Evolutionary conservation across 2,329 filamentous ascomycete genomes (phyloP).

Genomic region (Biscogniauxia mediterranea): DNA sequence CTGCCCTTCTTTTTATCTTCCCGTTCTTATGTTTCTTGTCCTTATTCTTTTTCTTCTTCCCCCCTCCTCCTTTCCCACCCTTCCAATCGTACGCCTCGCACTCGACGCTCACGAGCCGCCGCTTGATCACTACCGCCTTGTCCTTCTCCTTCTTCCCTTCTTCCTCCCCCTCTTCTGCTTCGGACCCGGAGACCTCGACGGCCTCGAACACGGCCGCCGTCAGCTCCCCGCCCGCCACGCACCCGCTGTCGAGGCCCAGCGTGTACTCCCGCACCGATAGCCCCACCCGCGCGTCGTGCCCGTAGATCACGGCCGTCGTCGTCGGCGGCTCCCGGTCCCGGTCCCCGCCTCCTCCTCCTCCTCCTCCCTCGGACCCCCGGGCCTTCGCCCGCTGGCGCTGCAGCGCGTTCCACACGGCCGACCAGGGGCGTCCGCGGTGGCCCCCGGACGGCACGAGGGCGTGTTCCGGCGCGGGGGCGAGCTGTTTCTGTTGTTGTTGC

Average conservation of each 20-base stretch:
- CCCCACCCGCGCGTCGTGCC: conserved; percentile 76
- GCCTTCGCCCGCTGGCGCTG: conserved; percentile 35
- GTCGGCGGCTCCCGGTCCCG: conserved; percentile 15
- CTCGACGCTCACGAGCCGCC: conserved; percentile 21
- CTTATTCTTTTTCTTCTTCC: no score
- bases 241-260: conserved; percentile 83
- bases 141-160: neutral
- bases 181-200: neutral
- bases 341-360: no score
- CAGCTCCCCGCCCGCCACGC: conserved; percentile 71
- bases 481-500: neutral
- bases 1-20: conserved; percentile 1
- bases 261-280: conserved; percentile 63
- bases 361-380: no score
- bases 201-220: conserved; percentile 72
- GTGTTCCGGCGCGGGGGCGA: neutral
- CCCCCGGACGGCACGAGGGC: conserved; percentile 38
- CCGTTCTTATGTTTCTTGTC: neutral
- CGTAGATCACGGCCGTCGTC: conserved; percentile 74
- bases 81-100: conserved; percentile 11
- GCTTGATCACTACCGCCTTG: conserved; percentile 12
- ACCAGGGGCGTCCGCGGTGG: conserved; percentile 63
- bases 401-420: conserved; percentile 57
- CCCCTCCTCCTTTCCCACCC: conserved; percentile 3
- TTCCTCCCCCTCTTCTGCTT: neutral